Conservation (phyloP, 805 yeast species). For the Starmerella etchellsii region DNA sequence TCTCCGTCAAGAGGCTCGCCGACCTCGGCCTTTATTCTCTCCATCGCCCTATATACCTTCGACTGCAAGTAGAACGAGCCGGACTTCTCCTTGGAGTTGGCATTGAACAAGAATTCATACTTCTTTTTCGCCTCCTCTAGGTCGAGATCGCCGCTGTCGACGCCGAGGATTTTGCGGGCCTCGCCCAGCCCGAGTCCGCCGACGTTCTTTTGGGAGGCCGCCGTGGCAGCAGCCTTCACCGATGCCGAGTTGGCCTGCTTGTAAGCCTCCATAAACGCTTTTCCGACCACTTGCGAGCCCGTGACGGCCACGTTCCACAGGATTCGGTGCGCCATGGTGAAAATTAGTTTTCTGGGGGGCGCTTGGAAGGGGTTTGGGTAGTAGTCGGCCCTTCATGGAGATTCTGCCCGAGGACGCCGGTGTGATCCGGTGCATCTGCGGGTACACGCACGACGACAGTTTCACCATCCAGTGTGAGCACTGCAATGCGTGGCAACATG, state of each 20-base stretch:
- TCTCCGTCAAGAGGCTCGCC: slow-evolving; percentile 24
- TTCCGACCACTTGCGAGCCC: slow-evolving; percentile 90
- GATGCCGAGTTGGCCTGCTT: slow-evolving; percentile 92
- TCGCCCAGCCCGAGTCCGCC: slow-evolving; percentile 80
- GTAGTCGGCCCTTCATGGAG: too few species aligned
- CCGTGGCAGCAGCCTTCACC: slow-evolving; percentile 45
- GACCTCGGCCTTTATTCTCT: slow-evolving; percentile 69
- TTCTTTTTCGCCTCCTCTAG: slow-evolving; percentile 48
- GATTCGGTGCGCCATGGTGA: slow-evolving; percentile 69
- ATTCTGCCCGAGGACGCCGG: slow-evolving; percentile 49
- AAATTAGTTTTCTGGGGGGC: too few species aligned
- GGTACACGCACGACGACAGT: slow-evolving; percentile 81
- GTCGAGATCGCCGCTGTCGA: slow-evolving; percentile 43
- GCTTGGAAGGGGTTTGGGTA: too few species aligned
- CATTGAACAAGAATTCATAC: slow-evolving; percentile 71
- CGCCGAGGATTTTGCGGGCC: slow-evolving; percentile 78
- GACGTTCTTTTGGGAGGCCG: slow-evolving; percentile 33
- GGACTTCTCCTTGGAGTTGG: slow-evolving; percentile 88
- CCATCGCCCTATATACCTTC: slow-evolving; percentile 89
- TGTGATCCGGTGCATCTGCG: slow-evolving; percentile 79
- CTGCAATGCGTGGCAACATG: slow-evolving; percentile 92
- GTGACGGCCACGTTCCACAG: slow-evolving; percentile 80
- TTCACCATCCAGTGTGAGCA: slow-evolving; percentile 88
- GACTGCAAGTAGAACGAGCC: slow-evolving; percentile 89
- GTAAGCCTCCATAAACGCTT: slow-evolving; percentile 94